Conservation (phyloP, 495 filamentous ascomycete genomes). For the Podospora bellae-mahoneyi region DNA sequence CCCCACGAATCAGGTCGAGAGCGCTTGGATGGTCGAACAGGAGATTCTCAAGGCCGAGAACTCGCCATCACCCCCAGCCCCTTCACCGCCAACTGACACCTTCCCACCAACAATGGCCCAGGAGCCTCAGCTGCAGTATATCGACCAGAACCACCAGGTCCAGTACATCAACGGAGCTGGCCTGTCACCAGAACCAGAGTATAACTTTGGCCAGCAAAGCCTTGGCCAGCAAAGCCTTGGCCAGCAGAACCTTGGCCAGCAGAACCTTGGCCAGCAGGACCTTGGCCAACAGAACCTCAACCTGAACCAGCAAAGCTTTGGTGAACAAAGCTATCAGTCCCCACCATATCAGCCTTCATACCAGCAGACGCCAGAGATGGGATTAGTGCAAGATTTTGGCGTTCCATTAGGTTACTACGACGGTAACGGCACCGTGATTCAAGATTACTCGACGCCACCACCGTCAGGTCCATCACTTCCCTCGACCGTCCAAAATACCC, state of each 20-base stretch:
- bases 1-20: constrained; percentile 42
- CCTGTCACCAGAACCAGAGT: constrained; percentile 4
- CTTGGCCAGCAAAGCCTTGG: not conserved
- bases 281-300: not conserved
- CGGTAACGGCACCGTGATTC: constrained; percentile 16
- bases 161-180: constrained; percentile 3
- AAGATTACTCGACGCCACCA: constrained; percentile 42
- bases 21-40: constrained; percentile 36
- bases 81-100: constrained; percentile 10
- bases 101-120: constrained; percentile 8
- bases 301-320: not conserved
- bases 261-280: not conserved
- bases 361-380: constrained; percentile 10
- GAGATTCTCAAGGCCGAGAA: constrained; percentile 42
- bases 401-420: constrained; percentile 19
- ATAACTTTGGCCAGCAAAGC: not conserved
- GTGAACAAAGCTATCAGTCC: not conserved
- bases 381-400: not conserved
- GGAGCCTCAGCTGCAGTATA: not conserved
- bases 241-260: not conserved
- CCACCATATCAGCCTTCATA: constrained; percentile 12
- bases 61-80: constrained; percentile 31
- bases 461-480: constrained; percentile 37
- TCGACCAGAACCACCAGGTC: not conserved
- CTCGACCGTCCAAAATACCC: constrained; percentile 35